phyloP scores from a whole-genome alignment of 2,329 filamentous ascomycete species.

The Colletotrichum somersetense region DNA sequence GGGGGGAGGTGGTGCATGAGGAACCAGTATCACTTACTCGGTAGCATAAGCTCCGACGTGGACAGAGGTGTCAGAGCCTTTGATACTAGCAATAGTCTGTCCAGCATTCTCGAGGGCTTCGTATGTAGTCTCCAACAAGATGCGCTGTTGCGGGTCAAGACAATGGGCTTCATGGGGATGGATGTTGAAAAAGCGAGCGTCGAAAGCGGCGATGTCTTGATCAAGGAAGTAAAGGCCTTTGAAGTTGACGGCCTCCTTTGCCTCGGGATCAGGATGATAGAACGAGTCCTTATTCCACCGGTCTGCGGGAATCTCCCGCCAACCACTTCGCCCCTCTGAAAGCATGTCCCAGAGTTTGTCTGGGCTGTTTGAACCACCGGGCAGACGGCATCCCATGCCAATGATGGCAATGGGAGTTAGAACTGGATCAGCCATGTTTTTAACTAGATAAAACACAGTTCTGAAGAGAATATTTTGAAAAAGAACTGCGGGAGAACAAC shows the following conservation, averaged over 20 bases:
- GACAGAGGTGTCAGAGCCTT: slow-evolving; percentile 12
- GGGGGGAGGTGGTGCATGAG: neutral
- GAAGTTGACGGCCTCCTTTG: slow-evolving; percentile 8
- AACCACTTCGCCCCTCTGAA: slow-evolving; percentile 41
- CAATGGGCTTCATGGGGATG: slow-evolving; percentile 41
- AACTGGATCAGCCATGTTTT: neutral
- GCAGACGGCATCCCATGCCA: slow-evolving; percentile 49
- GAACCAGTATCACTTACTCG: slow-evolving; percentile 43
- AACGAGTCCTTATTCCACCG: slow-evolving; percentile 46
- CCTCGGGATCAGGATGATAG: slow-evolving; percentile 43
- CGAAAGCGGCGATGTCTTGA: slow-evolving; percentile 45
- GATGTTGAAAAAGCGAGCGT: slow-evolving; percentile 46
- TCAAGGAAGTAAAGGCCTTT: slow-evolving; percentile 20
- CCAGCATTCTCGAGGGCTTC: slow-evolving; percentile 11
- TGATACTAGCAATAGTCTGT: slow-evolving; percentile 25
- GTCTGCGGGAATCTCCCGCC: slow-evolving; percentile 44
- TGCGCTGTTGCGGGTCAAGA: slow-evolving; percentile 8
- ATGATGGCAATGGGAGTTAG: slow-evolving; percentile 48
- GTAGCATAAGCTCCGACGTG: slow-evolving; percentile 23
- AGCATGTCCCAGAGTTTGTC: slow-evolving; percentile 49
- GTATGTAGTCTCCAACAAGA: slow-evolving; percentile 4
- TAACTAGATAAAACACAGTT: neutral
- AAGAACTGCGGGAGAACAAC: neutral
- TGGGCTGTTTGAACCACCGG: slow-evolving; percentile 45
- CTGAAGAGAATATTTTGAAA: neutral